Base-by-base conservation (phyloP, 495 filamentous ascomycete species). In the Xylaria bambusicola region DNA sequence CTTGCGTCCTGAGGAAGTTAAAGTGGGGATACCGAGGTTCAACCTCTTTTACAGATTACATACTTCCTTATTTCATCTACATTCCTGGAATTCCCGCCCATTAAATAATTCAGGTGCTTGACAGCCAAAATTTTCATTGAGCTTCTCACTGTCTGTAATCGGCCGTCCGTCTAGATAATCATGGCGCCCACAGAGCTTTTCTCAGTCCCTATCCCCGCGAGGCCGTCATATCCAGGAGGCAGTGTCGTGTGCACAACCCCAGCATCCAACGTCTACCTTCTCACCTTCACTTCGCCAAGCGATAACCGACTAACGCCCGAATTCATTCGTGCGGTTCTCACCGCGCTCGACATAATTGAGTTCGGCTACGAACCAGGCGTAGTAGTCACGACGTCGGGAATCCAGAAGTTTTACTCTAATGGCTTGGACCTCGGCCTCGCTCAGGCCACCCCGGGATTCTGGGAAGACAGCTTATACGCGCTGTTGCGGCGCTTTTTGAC, bases 381-480 rank as follows among this genome's bases (percentile, higher is more conserved):
- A 45, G 89, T 92, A 0, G 71, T 93, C 26, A 92, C 90, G 1
- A 93, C 90, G 6, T 86, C 81, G 46, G 81, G 79, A 26, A 88
- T 92, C 44, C 65, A 77, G 48, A 93, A 93, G 67, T 93, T 93
- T 78, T 93, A 89, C 74, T 86, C 83, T 71, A 92, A 92, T 73
- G 89, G 89, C 0, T 77, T 93, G 8, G 88, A 93, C 69, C 77
- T 89, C 17, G 77, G 83, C 13, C 73, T 83, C 59, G 85, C 82
- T 2, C 52, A 74, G 1, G 67, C 71, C 18, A 79, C 75, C 0
- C 68, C 76, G 10, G 74, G 75, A 0, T 91, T 88, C 69, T 71
- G 83, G 6, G 75, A 80, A 6, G 66, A 80, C 1, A 77, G 67
- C 48, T 67, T 91, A 3, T 90, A 84, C 76, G 72, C 73, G 13